These are phyloP conservation scores for Capsicum baccatum DNA, from an alignment of 257 asterid genomes.

Conservation along the genomic window DNA sequence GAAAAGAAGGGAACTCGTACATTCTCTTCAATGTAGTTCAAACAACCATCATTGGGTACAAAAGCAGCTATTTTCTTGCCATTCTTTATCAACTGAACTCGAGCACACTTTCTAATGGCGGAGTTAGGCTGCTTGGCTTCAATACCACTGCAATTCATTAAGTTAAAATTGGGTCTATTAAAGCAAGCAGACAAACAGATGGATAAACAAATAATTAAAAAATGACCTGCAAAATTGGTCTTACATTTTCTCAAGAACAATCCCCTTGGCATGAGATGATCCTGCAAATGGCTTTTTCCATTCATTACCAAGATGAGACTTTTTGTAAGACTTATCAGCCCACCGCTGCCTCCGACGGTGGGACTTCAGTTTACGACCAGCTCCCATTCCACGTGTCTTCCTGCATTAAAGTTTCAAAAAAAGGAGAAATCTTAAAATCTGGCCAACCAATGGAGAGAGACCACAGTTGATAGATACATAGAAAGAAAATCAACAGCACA, in stretches of 20 bases:
- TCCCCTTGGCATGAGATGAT: slow-evolving; percentile 33
- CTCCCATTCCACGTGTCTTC: slow-evolving; percentile 33
- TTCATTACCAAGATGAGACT: slow-evolving; percentile 33
- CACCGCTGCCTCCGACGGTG: slow-evolving; percentile 31
- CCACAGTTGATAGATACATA: not conserved
- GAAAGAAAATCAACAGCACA: not conserved
- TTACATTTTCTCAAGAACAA: slow-evolving; percentile 33
- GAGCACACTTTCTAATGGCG: slow-evolving; percentile 33
- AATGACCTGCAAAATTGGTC: not conserved
- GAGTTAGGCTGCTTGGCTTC: slow-evolving; percentile 35
- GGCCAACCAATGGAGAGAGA: not conserved
- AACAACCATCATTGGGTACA: slow-evolving; percentile 30
- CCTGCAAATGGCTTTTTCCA: slow-evolving; percentile 34
- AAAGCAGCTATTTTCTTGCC: slow-evolving; percentile 31
- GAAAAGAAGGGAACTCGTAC: not conserved
- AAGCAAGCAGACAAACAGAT: not conserved
- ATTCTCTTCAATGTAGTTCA: slow-evolving; percentile 33
- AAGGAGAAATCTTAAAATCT: not conserved
- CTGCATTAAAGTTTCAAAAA: not conserved
- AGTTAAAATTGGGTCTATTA: not conserved
- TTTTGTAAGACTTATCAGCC: slow-evolving; percentile 30
- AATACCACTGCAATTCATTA: not conserved
- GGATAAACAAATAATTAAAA: not conserved
- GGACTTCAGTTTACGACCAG: slow-evolving; percentile 32
- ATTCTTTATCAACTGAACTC: slow-evolving; percentile 31